phyloP scores from a whole-genome alignment of 148 eudicot genomes.

The Silene conica region DNA sequence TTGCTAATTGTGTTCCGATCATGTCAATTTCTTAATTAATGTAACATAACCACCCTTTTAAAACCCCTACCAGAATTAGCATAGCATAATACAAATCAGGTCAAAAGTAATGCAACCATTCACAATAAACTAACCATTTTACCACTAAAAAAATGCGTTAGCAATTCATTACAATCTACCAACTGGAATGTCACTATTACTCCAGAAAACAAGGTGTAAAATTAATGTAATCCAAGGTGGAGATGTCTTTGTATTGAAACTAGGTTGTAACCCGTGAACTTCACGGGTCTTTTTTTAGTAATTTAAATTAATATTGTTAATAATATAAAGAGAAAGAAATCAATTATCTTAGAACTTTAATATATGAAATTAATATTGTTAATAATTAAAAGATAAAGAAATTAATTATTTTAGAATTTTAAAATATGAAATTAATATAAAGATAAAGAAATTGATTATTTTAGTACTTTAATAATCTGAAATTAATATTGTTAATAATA shows the following conservation, averaged over 20 bases:
- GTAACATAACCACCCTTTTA: not conserved
- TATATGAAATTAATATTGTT: no score
- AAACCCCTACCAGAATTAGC: not conserved
- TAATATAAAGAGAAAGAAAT: no score
- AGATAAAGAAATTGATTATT: no score
- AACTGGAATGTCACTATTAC: not conserved
- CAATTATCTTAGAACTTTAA: no score
- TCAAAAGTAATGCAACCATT: not conserved
- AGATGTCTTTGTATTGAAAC: constrained; percentile 9
- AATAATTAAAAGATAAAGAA: no score
- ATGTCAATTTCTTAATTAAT: not conserved
- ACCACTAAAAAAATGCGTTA: constrained; percentile 9
- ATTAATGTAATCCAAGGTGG: constrained; percentile 15
- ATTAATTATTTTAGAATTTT: no score
- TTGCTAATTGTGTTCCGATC: not conserved
- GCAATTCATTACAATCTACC: not conserved
- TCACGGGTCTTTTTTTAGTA: no score
- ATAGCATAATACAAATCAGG: constrained; percentile 11
- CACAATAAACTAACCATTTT: constrained; percentile 5
- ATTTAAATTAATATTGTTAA: no score
- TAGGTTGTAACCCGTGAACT: no score
- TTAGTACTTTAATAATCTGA: no score
- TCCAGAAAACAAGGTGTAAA: not conserved
- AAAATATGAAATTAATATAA: no score
- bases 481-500: no score